phyloP scores from a whole-genome alignment of 345 rosid genomes.

The Citrus reticulata region DNA sequence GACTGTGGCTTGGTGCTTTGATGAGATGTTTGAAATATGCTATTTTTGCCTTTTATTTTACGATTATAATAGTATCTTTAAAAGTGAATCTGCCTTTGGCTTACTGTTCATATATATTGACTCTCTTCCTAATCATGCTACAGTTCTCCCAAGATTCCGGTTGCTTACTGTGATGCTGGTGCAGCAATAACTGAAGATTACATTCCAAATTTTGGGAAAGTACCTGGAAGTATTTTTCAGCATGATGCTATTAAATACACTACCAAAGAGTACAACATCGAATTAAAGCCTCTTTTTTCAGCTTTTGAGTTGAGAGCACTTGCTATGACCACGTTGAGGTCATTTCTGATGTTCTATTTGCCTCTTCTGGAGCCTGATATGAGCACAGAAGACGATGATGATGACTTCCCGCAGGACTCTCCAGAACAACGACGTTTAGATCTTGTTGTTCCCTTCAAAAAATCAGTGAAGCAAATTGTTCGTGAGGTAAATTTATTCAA shows the following conservation, averaged over 20 bases:
- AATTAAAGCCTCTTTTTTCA: slow-evolving; percentile 74
- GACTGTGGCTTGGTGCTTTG: background rate
- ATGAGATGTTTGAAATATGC: background rate
- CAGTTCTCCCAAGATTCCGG: slow-evolving; percentile 53
- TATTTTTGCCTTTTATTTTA: background rate
- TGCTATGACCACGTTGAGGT: slow-evolving; percentile 82
- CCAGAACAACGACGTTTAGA: slow-evolving; percentile 47
- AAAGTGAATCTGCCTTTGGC: background rate
- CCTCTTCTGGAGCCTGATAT: slow-evolving; percentile 83
- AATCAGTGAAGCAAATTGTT: slow-evolving; percentile 78
- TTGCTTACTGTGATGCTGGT: slow-evolving; percentile 90
- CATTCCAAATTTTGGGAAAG: slow-evolving; percentile 42
- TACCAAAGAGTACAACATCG: slow-evolving; percentile 65
- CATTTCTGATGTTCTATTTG: slow-evolving; percentile 77
- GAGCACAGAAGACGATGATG: slow-evolving; percentile 58
- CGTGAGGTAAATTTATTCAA: slow-evolving; percentile 61
- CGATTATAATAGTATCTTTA: background rate
- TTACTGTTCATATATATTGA: slow-evolving; percentile 5
- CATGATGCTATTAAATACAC: slow-evolving; percentile 41
- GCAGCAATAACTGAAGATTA: slow-evolving; percentile 55
- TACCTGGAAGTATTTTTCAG: slow-evolving; percentile 38
- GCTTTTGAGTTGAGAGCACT: slow-evolving; percentile 77
- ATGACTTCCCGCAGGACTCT: slow-evolving; percentile 54
- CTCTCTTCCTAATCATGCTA: slow-evolving; percentile 6
- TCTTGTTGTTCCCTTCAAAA: slow-evolving; percentile 78